Conservation (phyloP, 1,139 yeast species). For the Yamadazyma trypodendri region DNA sequence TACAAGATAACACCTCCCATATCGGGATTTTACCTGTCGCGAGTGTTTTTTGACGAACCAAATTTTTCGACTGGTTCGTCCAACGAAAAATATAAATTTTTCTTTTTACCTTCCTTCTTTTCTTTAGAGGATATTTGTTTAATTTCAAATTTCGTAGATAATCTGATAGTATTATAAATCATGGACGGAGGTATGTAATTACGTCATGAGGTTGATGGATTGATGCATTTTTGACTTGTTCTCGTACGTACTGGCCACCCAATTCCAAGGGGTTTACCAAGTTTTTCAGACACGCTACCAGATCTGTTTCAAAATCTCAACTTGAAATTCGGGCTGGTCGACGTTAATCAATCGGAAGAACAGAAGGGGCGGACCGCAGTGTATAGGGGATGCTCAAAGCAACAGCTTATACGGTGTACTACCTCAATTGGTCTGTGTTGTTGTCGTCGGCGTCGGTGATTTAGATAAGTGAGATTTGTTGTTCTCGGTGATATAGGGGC, state of each 20-base stretch:
- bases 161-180: constrained; percentile 1
- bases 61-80: constrained; percentile 5
- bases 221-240: background rate
- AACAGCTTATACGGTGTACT: background rate
- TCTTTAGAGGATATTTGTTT: constrained; percentile 5
- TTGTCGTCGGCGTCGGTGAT: background rate
- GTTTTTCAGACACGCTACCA: background rate
- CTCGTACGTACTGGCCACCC: background rate
- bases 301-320: constrained; percentile 1
- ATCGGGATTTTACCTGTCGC: constrained; percentile 1
- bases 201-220: constrained; percentile 1
- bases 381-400: background rate
- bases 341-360: background rate
- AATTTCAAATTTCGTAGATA: constrained; percentile 2
- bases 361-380: background rate
- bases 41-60: constrained; percentile 4
- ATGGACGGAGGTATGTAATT: constrained; percentile 6
- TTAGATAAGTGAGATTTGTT: constrained; percentile 2
- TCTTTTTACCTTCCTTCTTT: constrained; percentile 4
- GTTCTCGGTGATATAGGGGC: constrained; percentile 3
- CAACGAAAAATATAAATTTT: constrained; percentile 5
- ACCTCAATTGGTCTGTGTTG: background rate
- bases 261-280: background rate
- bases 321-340: background rate
- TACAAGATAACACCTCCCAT: background rate